Conservation (phyloP, 768 basidiomycete genomes). For the Suillus paluster region DNA sequence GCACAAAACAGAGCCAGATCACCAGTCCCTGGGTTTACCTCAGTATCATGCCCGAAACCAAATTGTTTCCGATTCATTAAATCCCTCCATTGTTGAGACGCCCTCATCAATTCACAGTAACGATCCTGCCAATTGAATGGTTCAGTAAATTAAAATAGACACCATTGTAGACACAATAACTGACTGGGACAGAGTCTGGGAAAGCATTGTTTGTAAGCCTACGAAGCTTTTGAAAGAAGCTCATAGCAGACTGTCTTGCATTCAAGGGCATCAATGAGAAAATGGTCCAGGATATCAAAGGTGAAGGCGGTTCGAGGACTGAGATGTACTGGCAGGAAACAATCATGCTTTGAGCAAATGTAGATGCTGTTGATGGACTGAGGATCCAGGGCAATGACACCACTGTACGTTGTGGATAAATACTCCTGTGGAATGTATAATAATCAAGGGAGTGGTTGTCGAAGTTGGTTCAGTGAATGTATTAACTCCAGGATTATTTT, state of each 20-base stretch:
- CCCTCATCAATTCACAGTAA: conserved; percentile 16
- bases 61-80: conserved; percentile 4
- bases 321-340: no score
- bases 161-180: background rate
- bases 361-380: background rate
- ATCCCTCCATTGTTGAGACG: conserved; percentile 10
- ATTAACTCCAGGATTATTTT: no score
- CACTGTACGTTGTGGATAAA: conserved; percentile 8
- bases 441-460: background rate
- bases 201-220: conserved; percentile 6
- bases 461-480: no score
- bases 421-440: conserved; percentile 7
- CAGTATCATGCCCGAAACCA: conserved; percentile 17
- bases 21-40: conserved; percentile 6
- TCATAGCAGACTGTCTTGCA: conserved; percentile 10
- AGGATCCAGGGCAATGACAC: conserved; percentile 5
- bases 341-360: conserved; percentile 2
- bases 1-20: conserved; percentile 28
- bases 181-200: conserved; percentile 4
- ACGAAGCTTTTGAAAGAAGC: conserved; percentile 12
- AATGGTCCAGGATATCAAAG: conserved; percentile 26
- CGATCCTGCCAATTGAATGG: conserved; percentile 11
- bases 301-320: conserved; percentile 9
- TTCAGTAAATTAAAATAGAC: background rate
- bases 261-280: conserved; percentile 23